Evolutionary conservation across 495 filamentous ascomycete species (phyloP), one percentile per base, ranked within the genome.

Genomic region (Trichoderma gamsii): DNA sequence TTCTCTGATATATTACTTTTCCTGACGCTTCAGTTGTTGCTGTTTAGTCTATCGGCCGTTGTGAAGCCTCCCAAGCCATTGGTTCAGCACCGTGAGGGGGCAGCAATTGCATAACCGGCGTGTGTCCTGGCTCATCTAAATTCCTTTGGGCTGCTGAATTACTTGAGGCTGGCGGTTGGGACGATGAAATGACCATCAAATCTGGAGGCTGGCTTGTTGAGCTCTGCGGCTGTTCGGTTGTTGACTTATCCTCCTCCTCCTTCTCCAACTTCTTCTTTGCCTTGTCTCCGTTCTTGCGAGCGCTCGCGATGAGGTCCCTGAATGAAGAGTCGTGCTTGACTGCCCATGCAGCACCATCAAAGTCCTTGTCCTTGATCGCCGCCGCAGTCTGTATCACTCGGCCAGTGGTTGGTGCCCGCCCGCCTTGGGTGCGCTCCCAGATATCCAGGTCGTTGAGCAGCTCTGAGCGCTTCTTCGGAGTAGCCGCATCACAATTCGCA

Each of bases 401-500:
- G 8, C 35, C 21, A 69, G 80, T 81, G 16, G 72, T 76, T 5
- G 79, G 77, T 12, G 83, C 83, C 41, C 74, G 73, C n/a, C 73
- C 77, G 18, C 87, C 83, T 69, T 94, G 86, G 0, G 89, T 93
- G 41, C 84, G 80, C 72, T 99, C 95, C 93, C 95, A 97, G 2
- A 84, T 72, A 29, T 93, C 89, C 21, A 99, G 73, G 67, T 97
- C 94, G 7, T 83, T 83, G 38, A 95, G 74, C 8, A 99, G 73
- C 63, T 94, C 88, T 4, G 79, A 75, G 71, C 91, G 92, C 6
- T 82, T 78, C 72, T 89, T 89, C 1, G 91, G 92, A 4, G 76
- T 79, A 66, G 82, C 85, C 3, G 92, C 89, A 75, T 99, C 95
- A 76, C 92, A 94, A 71, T 98, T 98, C 16, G 96, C 92, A 75